phyloP scores from a whole-genome alignment of 345 rosid genomes.

The Brassica rapa region DNA sequence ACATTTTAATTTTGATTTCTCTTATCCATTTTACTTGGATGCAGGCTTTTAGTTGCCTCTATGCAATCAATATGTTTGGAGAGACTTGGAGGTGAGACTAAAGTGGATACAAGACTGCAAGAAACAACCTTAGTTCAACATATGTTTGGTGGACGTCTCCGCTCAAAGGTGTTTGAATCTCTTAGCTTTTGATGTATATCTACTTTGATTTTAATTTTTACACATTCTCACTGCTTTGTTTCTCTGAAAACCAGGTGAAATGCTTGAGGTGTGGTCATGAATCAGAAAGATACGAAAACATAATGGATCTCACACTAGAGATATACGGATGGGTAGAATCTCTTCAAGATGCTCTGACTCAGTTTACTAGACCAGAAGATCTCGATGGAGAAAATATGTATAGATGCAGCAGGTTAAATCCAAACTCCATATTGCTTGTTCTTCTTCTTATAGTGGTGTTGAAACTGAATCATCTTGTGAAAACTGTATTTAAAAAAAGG shows the following conservation, averaged over 20 bases:
- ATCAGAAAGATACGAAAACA: slow-evolving; percentile 80
- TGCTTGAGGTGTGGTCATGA: slow-evolving; percentile 75
- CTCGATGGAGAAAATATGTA: slow-evolving; percentile 92
- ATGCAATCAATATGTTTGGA: slow-evolving; percentile 88
- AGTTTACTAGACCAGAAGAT: slow-evolving; percentile 79
- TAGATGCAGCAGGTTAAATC: slow-evolving; percentile 76
- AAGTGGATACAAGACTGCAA: slow-evolving; percentile 66
- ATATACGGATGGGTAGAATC: slow-evolving; percentile 85
- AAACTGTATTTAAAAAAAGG: slow-evolving; percentile 42
- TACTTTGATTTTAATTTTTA: background rate
- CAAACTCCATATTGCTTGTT: background rate
- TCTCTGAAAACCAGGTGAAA: slow-evolving; percentile 53
- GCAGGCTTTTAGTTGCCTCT: slow-evolving; percentile 74
- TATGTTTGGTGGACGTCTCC: slow-evolving; percentile 76
- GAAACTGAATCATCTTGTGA: slow-evolving; percentile 2
- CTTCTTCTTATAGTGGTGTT: background rate
- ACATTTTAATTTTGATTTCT: background rate
- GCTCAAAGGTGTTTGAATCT: slow-evolving; percentile 56
- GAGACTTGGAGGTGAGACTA: slow-evolving; percentile 73
- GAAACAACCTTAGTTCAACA: slow-evolving; percentile 88
- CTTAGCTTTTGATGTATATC: slow-evolving; percentile 1
- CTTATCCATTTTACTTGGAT: slow-evolving; percentile 11
- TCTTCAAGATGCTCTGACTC: slow-evolving; percentile 76
- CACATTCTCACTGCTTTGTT: slow-evolving; percentile 13
- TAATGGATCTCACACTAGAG: slow-evolving; percentile 87